phyloP scores from a whole-genome alignment of 306 rosid genomes.

The Trichosanthes cucumerina region DNA sequence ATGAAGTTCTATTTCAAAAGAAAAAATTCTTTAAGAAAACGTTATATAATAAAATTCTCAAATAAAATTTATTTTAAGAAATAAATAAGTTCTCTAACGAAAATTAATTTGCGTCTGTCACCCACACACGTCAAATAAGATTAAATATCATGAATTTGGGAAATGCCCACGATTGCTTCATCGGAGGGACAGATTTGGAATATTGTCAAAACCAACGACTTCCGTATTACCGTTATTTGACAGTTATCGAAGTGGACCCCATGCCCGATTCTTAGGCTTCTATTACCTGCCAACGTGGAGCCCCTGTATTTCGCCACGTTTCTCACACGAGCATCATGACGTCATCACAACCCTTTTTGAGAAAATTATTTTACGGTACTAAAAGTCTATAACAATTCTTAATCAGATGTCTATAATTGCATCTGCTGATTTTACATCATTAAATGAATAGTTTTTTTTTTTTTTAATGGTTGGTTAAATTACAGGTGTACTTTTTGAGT shows the following conservation, averaged over 20 bases:
- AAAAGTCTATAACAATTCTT: too few relatives aligned
- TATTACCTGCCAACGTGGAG: background rate
- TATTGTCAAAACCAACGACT: background rate
- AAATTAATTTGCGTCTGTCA: background rate
- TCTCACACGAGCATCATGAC: background rate
- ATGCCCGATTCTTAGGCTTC: background rate
- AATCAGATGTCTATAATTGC: too few relatives aligned
- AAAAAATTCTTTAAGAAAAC: too few relatives aligned
- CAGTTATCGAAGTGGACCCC: constrained; percentile 8
- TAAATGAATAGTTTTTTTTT: too few relatives aligned
- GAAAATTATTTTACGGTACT: too few relatives aligned
- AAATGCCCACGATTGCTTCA: background rate
- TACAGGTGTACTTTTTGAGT: too few relatives aligned
- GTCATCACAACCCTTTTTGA: background rate
- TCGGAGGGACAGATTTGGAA: background rate
- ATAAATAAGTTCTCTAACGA: background rate
- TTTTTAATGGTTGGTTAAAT: too few relatives aligned
- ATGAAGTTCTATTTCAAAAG: too few relatives aligned
- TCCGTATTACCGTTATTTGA: constrained; percentile 10
- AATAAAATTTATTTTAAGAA: too few relatives aligned
- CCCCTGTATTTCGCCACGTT: background rate
- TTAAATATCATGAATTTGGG: background rate
- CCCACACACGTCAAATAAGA: background rate
- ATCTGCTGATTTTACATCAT: too few relatives aligned
- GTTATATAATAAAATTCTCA: too few relatives aligned